Base-by-base conservation (phyloP, 129 eudicot genomes). In the Dittrichia graveolens region DNA sequence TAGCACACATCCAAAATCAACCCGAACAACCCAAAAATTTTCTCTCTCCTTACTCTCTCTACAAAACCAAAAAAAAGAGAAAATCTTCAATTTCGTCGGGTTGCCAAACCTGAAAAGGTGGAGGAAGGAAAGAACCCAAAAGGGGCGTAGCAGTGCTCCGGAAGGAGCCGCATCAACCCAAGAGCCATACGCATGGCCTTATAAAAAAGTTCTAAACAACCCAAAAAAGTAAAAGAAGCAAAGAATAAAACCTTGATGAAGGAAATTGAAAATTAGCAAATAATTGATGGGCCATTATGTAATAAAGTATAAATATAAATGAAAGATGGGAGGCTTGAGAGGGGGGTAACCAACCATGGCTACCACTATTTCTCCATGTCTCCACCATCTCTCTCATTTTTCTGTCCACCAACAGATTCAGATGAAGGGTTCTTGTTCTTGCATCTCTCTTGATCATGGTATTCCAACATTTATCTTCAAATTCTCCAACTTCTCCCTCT, bases 321-420 rank as follows among this genome's bases (percentile, higher is more conserved):
- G 47, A 71, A 70, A 55, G 19, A 71, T 12, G 75, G 74, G 64
- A 13, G 66, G 75, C 61, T 54, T 65, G 78, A 73, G 71, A 38
- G 34, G 61, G 73, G 59, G 31, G 31, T 24, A 24, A 24, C 31
- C 8, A 67, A 34, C 67, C 78, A 74, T 74, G 78, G 78, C 52
- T 39, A 60, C 65, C 76, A 48, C 56, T 64, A 72, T 72, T 72
- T 62, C 69, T 18, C 72, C 73, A 75, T 75, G 72, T 75, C 74
- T 52, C 61, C 74, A 48, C 5, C 60, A 67, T 67, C n/a, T 19
- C 75, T 41, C 74, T 16, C 19, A 24, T 24, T 24, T 38, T 8
- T 57, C 68, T 34, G 48, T 72, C 77, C 31, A 24, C 2, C 31
- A 24, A 24, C 68, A 46, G 35, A 45, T 67, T 69, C 70, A 59